These are phyloP conservation scores for Fonsecaea erecta DNA, from an alignment of 2,329 filamentous ascomycete genomes.

Conservation along the genomic window DNA sequence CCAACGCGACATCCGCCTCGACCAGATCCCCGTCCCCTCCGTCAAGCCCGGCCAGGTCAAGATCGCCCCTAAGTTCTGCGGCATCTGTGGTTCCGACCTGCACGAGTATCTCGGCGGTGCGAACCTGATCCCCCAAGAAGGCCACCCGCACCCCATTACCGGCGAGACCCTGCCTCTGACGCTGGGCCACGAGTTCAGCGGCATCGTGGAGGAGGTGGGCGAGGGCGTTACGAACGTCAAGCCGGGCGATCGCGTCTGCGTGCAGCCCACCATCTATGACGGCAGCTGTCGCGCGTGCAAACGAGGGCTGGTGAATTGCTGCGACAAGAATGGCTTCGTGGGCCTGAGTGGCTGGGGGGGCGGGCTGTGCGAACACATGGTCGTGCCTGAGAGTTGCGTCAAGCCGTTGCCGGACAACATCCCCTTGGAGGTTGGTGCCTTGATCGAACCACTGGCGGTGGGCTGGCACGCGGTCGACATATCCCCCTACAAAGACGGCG, in stretches of 20 bases:
- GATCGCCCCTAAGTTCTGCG: conserved; percentile 40
- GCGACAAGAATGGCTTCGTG: conserved; percentile 59
- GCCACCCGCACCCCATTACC: conserved; percentile 60
- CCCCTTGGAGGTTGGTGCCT: conserved; percentile 57
- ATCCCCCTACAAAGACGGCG: conserved; percentile 52
- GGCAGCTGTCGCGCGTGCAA: conserved; percentile 58
- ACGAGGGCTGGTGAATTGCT: conserved; percentile 59
- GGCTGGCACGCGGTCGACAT: conserved; percentile 61
- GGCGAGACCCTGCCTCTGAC: conserved; percentile 57
- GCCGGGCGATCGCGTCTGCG: conserved; percentile 54
- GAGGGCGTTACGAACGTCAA: conserved; percentile 56
- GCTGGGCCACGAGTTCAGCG: conserved; percentile 60
- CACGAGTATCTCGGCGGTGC: conserved; percentile 56
- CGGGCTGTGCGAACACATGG: conserved; percentile 57
- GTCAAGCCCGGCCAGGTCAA: conserved; percentile 50
- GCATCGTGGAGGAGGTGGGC: conserved; percentile 57
- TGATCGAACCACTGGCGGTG: conserved; percentile 60
- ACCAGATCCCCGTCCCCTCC: conserved; percentile 49
- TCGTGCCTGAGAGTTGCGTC: conserved; percentile 53
- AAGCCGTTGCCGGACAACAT: conserved; percentile 58
- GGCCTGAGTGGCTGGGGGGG: conserved; percentile 58
- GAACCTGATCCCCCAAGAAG: conserved; percentile 52
- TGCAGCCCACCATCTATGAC: conserved; percentile 62
- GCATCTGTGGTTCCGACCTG: conserved; percentile 44
- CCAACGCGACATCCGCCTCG: conserved; percentile 50